Evolutionary conservation across 2,329 filamentous ascomycete species (phyloP), one percentile per base, ranked within the genome.

Genomic region (Hymenoscyphus repandus): DNA sequence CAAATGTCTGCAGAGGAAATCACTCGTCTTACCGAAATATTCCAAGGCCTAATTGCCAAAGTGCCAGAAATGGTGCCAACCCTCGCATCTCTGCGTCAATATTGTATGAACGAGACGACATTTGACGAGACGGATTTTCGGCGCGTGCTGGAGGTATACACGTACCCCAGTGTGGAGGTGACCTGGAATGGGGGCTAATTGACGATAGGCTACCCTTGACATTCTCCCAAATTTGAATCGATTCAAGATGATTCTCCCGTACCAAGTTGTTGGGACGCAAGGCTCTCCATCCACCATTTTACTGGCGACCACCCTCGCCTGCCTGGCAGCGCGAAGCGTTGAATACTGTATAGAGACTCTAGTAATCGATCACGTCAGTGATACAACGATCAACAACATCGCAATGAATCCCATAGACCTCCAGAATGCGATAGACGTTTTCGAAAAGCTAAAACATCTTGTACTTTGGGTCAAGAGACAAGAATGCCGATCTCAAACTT

Each of bases 351-450:
- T 79, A 3, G 69, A 72, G 55, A 71, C 71, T 0, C 61, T 79
- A 36, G 74, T 78, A 1, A 55, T 79, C 2, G 76, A 79, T 52
- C 75, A 77, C 45, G 64, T 79, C 45, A 72, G 71, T 6, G 75
- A 78, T 53, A 67, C 70, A 7, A 70, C 74, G 15, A 62, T 78
- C 20, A 71, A 72, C 12, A 70, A 70, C 45, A 68, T 79, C 3
- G 77, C 73, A 70, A 69, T 72, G 52, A 79, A 78, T 54, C 76
- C 74, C 1, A 71, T 70, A 46, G 76, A 79, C 55, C 67, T 78
- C 12, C 65, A 64, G 56, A 78, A 79, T 56, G 72, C 76, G 38
- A 72, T 75, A 54, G 62, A 54, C 32, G 65, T 70, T 1, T 67
- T 78, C 17, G 57, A 62, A 22, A 61, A 64, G 1, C 59, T 80